phyloP scores from a whole-genome alignment of 805 yeast genomes.

The Ogataea paradorogensis region DNA sequence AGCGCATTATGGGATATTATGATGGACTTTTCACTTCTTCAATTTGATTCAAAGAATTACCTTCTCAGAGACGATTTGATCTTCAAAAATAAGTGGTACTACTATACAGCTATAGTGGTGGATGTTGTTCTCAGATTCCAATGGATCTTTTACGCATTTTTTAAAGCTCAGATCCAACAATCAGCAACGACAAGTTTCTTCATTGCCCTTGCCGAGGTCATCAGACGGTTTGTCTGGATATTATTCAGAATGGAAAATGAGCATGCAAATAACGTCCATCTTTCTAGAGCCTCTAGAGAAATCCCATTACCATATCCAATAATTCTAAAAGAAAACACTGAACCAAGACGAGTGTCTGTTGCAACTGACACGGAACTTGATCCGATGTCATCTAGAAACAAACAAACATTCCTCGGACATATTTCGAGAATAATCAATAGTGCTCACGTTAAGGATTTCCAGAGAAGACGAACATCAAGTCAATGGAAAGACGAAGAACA shows the following conservation, averaged over 20 bases:
- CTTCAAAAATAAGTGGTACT: slow-evolving; percentile 54
- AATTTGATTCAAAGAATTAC: slow-evolving; percentile 53
- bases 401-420: slow-evolving; percentile 35
- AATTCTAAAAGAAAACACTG: slow-evolving; percentile 8
- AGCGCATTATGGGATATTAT: slow-evolving; percentile 83
- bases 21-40: slow-evolving; percentile 94
- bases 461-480: slow-evolving; percentile 48
- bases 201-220: slow-evolving; percentile 76
- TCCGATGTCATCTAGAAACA: not conserved
- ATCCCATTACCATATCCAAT: slow-evolving; percentile 77
- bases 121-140: slow-evolving; percentile 80
- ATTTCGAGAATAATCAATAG: slow-evolving; percentile 57
- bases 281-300: slow-evolving; percentile 86
- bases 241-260: slow-evolving; percentile 94
- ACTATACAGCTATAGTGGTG: slow-evolving; percentile 69
- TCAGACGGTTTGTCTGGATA: slow-evolving; percentile 86
- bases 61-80: slow-evolving; percentile 72
- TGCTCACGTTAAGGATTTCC: slow-evolving; percentile 87
- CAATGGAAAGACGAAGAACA: slow-evolving; percentile 28
- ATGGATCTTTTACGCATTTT: slow-evolving; percentile 88
- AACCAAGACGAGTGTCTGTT: not conserved
- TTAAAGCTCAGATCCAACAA: slow-evolving; percentile 74
- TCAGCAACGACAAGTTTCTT: slow-evolving; percentile 83
- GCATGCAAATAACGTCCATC: slow-evolving; percentile 84
- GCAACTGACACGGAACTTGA: not conserved